phyloP scores from a whole-genome alignment of 2,329 filamentous ascomycete species.

The Massarina eburnea region DNA sequence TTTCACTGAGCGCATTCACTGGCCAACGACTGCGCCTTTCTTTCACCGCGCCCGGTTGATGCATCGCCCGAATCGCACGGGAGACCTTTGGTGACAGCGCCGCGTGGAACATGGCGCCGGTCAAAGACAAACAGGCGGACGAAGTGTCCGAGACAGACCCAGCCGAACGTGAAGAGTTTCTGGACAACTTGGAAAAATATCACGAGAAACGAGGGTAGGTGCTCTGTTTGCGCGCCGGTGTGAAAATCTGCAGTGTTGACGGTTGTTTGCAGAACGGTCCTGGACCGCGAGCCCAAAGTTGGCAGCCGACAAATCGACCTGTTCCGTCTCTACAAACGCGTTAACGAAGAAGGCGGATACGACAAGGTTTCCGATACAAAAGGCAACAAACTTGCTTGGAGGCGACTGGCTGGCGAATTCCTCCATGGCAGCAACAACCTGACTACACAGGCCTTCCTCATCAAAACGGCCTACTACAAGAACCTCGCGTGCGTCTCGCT shows the following conservation, averaged over 20 bases:
- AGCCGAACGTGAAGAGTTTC: slow-evolving; percentile 76
- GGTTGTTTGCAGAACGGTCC: slow-evolving; percentile 57
- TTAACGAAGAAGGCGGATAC: slow-evolving; percentile 78
- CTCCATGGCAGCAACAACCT: slow-evolving; percentile 74
- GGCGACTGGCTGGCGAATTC: slow-evolving; percentile 74
- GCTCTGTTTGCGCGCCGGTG: slow-evolving; percentile 11
- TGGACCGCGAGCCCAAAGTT: slow-evolving; percentile 81
- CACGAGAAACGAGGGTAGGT: slow-evolving; percentile 73
- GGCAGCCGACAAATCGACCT: slow-evolving; percentile 76
- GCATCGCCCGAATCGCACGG: slow-evolving; percentile 19
- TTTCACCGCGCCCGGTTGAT: slow-evolving; percentile 19
- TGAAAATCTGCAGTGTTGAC: slow-evolving; percentile 23
- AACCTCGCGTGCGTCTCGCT: slow-evolving; percentile 66
- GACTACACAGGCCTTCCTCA: slow-evolving; percentile 78
- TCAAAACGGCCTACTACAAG: slow-evolving; percentile 89
- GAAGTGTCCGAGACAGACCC: slow-evolving; percentile 52
- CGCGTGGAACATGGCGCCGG: slow-evolving; percentile 48
- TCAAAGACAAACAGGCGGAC: slow-evolving; percentile 36
- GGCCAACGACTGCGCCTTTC: slow-evolving; percentile 25
- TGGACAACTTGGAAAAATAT: slow-evolving; percentile 70
- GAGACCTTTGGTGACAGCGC: slow-evolving; percentile 31
- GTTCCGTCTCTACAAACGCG: slow-evolving; percentile 74
- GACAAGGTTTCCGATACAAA: slow-evolving; percentile 70
- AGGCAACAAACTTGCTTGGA: slow-evolving; percentile 83
- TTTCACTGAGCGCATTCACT: slow-evolving; percentile 16